Evolutionary conservation across 2,329 filamentous ascomycete genomes (phyloP).

Genomic region (Grosmannia huntii): DNA sequence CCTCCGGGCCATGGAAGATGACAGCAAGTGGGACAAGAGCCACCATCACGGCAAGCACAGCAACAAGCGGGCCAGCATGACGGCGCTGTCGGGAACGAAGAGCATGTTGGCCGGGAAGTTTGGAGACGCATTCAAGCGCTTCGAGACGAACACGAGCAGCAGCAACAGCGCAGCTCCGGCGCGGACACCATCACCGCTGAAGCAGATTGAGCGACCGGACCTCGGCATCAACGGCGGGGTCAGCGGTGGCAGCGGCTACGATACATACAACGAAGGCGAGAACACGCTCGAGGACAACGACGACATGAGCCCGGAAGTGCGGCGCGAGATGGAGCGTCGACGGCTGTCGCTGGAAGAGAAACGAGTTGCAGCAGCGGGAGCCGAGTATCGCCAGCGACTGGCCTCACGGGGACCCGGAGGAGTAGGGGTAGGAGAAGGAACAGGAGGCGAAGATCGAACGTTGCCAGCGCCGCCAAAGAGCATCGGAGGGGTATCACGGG

Average conservation of each 20-base stretch:
- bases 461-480: slow-evolving; percentile 35
- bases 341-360: slow-evolving; percentile 78
- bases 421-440: slow-evolving; percentile 19
- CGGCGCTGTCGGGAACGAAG: slow-evolving; percentile 62
- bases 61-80: slow-evolving; percentile 60
- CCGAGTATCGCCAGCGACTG: slow-evolving; percentile 70
- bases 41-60: slow-evolving; percentile 26
- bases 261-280: slow-evolving; percentile 54
- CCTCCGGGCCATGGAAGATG: slow-evolving; percentile 44
- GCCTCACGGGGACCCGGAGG: slow-evolving; percentile 36
- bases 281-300: slow-evolving; percentile 52
- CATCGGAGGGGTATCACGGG: slow-evolving; percentile 48
- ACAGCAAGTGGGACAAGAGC: slow-evolving; percentile 49
- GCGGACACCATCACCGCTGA: slow-evolving; percentile 36
- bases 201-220: slow-evolving; percentile 33
- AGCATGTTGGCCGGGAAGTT: slow-evolving; percentile 79
- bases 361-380: slow-evolving; percentile 76
- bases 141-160: slow-evolving; percentile 40
- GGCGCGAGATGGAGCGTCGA: slow-evolving; percentile 75
- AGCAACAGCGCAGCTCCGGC: slow-evolving; percentile 19
- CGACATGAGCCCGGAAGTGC: slow-evolving; percentile 72
- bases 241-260: slow-evolving; percentile 59
- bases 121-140: slow-evolving; percentile 85
- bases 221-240: slow-evolving; percentile 51
- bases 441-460: slow-evolving; percentile 12